These are phyloP conservation scores for Bryum argenteum DNA, from an alignment of 225 moss, liverwort and hornwort genomes.

Conservation along the genomic window DNA sequence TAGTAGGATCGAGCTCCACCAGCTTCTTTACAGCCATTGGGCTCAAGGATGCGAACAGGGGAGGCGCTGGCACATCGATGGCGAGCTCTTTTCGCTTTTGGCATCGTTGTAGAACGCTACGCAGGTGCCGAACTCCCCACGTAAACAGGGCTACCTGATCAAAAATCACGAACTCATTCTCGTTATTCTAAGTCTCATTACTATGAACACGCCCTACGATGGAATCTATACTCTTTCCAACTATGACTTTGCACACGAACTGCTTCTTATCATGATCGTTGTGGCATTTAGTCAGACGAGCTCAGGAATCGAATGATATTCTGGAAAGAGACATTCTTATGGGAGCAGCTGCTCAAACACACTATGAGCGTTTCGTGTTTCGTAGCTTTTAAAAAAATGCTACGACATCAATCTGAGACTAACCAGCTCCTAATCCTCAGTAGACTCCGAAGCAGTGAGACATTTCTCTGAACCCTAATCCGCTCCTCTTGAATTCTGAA, in stretches of 20 bases:
- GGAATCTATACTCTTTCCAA: no score
- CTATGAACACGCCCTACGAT: no score
- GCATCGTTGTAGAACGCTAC: slow-evolving; percentile 56
- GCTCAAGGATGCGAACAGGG: slow-evolving; percentile 52
- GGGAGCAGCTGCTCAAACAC: slow-evolving; percentile 33
- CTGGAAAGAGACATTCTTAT: slow-evolving; percentile 66
- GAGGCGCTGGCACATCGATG: slow-evolving; percentile 28
- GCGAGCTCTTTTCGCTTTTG: slow-evolving; percentile 30
- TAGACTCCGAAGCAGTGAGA: no score
- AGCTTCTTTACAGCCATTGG: slow-evolving; percentile 60
- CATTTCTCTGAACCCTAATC: slow-evolving; percentile 59
- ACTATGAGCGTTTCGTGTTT: no score
- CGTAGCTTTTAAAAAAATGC: no score
- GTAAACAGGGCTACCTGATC: slow-evolving; percentile 69
- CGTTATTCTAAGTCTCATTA: not conserved
- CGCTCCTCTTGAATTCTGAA: slow-evolving; percentile 21
- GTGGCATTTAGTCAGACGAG: not conserved
- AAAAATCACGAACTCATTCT: not conserved
- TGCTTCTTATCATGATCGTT: not conserved
- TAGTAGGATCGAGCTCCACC: slow-evolving; percentile 61
- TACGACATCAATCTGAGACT: no score
- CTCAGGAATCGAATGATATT: not conserved
- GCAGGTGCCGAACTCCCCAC: slow-evolving; percentile 74
- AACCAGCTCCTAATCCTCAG: no score
- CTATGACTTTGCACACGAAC: not conserved